phyloP scores from a whole-genome alignment of 2,329 filamentous ascomycete genomes.

The Alternaria sp. region DNA sequence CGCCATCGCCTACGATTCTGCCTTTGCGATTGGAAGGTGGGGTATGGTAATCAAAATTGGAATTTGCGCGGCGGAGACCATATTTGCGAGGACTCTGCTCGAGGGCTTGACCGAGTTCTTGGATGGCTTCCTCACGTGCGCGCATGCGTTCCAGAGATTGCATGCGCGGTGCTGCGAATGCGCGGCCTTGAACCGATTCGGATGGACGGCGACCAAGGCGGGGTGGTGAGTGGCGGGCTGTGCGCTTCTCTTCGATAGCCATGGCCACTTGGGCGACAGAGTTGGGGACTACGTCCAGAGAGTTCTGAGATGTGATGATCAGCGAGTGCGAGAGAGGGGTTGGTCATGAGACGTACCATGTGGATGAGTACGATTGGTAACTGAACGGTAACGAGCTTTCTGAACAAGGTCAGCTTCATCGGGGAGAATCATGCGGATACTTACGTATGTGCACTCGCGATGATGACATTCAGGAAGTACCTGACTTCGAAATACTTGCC shows the following conservation, averaged over 20 bases:
- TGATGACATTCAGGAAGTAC: slow-evolving; percentile 63
- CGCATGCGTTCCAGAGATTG: slow-evolving; percentile 60
- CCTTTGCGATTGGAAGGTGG: slow-evolving; percentile 48
- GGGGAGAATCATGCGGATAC: slow-evolving; percentile 13
- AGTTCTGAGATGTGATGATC: slow-evolving; percentile 51
- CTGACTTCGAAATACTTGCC: slow-evolving; percentile 66
- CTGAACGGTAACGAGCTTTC: slow-evolving; percentile 62
- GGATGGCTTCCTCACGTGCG: slow-evolving; percentile 53
- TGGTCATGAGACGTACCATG: slow-evolving; percentile 52
- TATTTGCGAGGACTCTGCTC: slow-evolving; percentile 58
- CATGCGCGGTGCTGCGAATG: slow-evolving; percentile 62
- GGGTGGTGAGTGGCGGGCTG: slow-evolving; percentile 37
- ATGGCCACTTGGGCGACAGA: slow-evolving; percentile 64
- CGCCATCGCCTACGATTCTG: slow-evolving; percentile 40
- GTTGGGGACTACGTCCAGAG: slow-evolving; percentile 65
- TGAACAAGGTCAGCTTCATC: slow-evolving; percentile 33
- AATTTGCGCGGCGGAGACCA: slow-evolving; percentile 33
- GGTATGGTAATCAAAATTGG: slow-evolving; percentile 45
- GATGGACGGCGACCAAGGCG: slow-evolving; percentile 50
- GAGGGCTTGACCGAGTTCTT: slow-evolving; percentile 52
- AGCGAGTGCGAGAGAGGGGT: neutral
- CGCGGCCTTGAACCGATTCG: slow-evolving; percentile 58
- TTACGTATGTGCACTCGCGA: slow-evolving; percentile 56
- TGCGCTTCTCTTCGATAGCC: slow-evolving; percentile 62
- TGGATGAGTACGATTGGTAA: slow-evolving; percentile 65